These are phyloP conservation scores for Naganishia liquefaciens DNA, from an alignment of 1,284 basidiomycete genomes.

Conservation along the genomic window DNA sequence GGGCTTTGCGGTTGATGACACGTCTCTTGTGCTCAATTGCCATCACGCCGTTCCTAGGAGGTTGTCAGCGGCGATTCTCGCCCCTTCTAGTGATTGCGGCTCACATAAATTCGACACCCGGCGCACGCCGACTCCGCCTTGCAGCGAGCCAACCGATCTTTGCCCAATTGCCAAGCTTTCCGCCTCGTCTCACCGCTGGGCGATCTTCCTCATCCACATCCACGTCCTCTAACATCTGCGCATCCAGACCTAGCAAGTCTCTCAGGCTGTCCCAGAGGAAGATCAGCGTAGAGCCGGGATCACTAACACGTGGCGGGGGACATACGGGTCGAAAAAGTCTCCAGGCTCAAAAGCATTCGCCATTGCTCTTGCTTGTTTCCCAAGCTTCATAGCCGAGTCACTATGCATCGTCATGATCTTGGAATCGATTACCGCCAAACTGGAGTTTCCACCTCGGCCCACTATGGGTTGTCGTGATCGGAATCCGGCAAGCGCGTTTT, in stretches of 20 bases:
- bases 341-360: conserved; percentile 55
- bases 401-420: conserved; percentile 27
- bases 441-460: conserved; percentile 20
- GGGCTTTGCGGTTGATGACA: conserved; percentile 28
- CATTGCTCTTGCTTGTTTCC: conserved; percentile 36
- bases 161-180: conserved; percentile 48
- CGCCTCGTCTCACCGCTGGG: conserved; percentile 34
- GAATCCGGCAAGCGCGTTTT: neutral
- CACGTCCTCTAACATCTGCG: conserved; percentile 36
- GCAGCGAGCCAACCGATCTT: conserved; percentile 54
- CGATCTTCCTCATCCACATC: conserved; percentile 41
- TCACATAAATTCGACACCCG: conserved; percentile 56
- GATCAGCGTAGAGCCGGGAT: neutral
- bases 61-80: neutral
- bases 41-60: conserved; percentile 32
- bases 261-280: conserved; percentile 2
- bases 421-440: conserved; percentile 29
- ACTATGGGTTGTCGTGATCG: neutral
- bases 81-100: conserved; percentile 32
- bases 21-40: conserved; percentile 34
- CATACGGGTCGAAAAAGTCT: conserved; percentile 52
- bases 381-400: conserved; percentile 28
- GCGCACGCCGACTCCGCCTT: conserved; percentile 45
- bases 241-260: conserved; percentile 19
- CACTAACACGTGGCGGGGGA: neutral